Percentiles rank a stretch among this genome's conserved stretches.
Conservation (phyloP, 352 stramenopile genomes). For the Phytophthora uliginosa region DNA sequence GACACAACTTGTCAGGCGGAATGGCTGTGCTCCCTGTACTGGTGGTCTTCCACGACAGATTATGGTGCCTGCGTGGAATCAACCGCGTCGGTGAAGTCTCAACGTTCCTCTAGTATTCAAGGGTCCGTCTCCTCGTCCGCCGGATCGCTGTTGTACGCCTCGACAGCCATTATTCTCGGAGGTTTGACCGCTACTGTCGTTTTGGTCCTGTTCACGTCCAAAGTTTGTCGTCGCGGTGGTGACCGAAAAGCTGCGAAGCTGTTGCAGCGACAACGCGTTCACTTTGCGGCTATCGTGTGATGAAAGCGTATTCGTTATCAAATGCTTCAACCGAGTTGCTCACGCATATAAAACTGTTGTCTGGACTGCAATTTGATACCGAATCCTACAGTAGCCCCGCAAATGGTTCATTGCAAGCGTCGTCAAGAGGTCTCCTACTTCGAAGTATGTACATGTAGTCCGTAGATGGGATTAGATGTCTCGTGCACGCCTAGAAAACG, state of each 20-base stretch:
- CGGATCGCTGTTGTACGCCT: constrained; percentile 23
- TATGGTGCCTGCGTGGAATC: constrained; percentile 61
- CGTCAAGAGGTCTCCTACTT: no score
- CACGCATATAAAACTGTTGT: neutral
- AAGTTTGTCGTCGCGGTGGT: constrained; percentile 29
- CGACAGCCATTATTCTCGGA: constrained; percentile 24
- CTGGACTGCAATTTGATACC: no score
- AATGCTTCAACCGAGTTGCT: neutral
- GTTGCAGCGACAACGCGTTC: constrained; percentile 34
- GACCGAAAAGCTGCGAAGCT: constrained; percentile 30
- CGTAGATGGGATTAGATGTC: no score
- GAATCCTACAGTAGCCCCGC: no score
- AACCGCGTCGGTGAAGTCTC: constrained; percentile 22
- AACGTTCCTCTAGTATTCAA: constrained; percentile 13
- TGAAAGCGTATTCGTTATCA: neutral
- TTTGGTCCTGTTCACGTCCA: constrained; percentile 32
- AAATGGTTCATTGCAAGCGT: no score
- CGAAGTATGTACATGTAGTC: no score
- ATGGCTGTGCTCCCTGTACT: constrained; percentile 79
- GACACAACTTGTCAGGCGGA: constrained; percentile 60
- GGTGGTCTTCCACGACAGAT: constrained; percentile 71
- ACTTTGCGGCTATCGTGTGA: constrained; percentile 38
- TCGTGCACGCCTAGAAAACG: no score
- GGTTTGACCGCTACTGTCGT: constrained; percentile 14
- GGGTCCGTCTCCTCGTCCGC: constrained; percentile 20